Evolutionary conservation across 2,329 filamentous ascomycete genomes (phyloP).

Genomic region (Claviceps monticola): DNA sequence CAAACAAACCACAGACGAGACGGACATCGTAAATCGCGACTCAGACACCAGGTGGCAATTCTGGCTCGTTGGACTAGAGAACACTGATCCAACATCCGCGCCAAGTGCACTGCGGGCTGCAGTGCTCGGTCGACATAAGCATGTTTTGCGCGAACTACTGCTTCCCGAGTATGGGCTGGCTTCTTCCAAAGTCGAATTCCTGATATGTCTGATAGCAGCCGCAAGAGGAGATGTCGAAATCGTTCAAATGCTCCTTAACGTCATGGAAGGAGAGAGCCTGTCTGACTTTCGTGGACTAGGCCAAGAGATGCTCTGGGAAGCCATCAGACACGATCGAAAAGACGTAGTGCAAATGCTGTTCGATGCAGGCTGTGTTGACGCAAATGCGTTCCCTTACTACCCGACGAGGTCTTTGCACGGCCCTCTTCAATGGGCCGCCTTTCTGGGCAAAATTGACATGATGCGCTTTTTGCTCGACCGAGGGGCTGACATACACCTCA

Average conservation of each 20-base stretch:
- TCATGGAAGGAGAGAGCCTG: neutral
- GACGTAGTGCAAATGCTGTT: neutral
- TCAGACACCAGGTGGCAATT: no score
- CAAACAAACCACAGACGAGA: neutral
- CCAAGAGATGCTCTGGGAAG: neutral
- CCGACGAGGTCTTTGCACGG: neutral
- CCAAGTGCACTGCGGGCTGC: slow-evolving; percentile 1
- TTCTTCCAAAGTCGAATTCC: neutral
- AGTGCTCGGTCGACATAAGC: neutral
- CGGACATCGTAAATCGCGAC: neutral
- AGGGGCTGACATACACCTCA: neutral
- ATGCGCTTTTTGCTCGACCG: neutral
- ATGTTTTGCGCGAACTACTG: neutral
- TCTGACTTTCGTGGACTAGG: neutral
- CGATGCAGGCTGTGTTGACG: neutral
- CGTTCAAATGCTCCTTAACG: neutral
- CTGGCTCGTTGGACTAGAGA: no score
- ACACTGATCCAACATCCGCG: neutral
- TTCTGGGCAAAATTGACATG: neutral
- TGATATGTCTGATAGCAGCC: neutral
- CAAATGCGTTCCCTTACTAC: neutral
- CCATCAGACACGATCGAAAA: neutral
- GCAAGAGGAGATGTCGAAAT: neutral
- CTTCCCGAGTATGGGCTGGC: neutral
- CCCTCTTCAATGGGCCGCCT: neutral